Evolutionary conservation across 83 land plant species (phyloP), one percentile per base, ranked within the genome.

Genomic region (Thuja plicata): DNA sequence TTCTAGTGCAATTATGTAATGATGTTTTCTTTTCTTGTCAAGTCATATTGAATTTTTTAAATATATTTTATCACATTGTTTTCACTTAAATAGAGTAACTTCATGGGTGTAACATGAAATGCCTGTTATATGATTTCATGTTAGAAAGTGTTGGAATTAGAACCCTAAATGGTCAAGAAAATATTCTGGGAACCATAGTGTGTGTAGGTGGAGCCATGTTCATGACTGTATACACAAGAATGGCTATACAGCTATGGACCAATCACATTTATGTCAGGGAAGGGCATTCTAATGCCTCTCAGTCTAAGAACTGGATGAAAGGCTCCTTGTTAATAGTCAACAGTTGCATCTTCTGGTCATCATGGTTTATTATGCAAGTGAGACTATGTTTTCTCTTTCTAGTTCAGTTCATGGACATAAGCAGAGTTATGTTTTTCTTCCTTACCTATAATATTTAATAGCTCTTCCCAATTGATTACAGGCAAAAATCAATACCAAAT

Each of bases 201-300:
- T 95, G 96, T 81, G 94, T 95, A 19, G 93, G 96, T 45, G 96
- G 96, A 11, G 93, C 96, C 19, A 90, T 95, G 93, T 8, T 95
- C 34, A 85, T 95, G 91, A 91, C 96, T 32, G 91, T 95, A 79
- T 95, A 94, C 90, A 89, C 91, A 84, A 95, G 96, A 16, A 74
- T 60, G 16, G 41, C 40, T 6, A 84, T 95, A 43, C 15, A 54
- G 8, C 52, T 90, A 8, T 77, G 91, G 70, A 27, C 89, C 10
- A 92, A 94, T 0, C 71, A 85, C 21, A 82, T 92, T 71, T 90
- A 94, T 38, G 92, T 54, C 70, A 85, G 13, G 0, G 27, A 52
- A 55, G 5, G 37, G 40, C 17, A 17, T 40, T 45, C 82, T 17
- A 30, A 41, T 16, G n/a, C 21, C 40, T 15, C 37, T 10, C 27